Base-by-base conservation (phyloP, 2,329 filamentous ascomycete species). In the Whalleya microplaca region DNA sequence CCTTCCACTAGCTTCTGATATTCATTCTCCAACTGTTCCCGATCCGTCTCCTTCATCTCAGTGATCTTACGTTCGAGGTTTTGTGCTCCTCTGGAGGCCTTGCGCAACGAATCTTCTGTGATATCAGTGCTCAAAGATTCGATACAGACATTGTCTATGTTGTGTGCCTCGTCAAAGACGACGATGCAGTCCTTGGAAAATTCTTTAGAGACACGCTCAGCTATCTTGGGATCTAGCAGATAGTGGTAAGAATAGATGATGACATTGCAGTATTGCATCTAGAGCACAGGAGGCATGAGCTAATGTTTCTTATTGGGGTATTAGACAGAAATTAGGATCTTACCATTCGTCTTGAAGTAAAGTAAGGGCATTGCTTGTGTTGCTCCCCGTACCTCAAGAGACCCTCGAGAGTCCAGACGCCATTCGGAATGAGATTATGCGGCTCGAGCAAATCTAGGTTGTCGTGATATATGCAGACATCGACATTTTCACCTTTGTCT, bases 181-280 rank as follows among this genome's bases (percentile, higher is more conserved):
- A 99, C 91, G 50, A 99, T 99, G 72, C 93, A 97, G 73, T 99
- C 96, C 67, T 97, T 97, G 0, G 95, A 97, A 10, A 99, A 84
- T 69, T 99, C 95, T 73, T 90, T 92, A 0, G 95, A 98, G 1
- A 98, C 93, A 55, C 94, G 78, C 71, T 99, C 95, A 12, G 95
- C 95, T 67, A 99, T 99, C 73, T 99, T 99, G 2, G 95, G 95
- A 68, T 99, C 96, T 16, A 99, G 84, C 2, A 99, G 84, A 70
- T 99, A 99, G 74, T 99, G 95, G 71, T 99, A 99, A 0, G 95
- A 99, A 77, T 99, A 99, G 65, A 99, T 99, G 69, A 99, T 97
- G 70, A 99, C 92, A 72, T 99, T 98, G 82, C 95, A 99, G 71
- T 93, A 98, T 68, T 95, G 89, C 94, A 99, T 98, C 89, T 92